phyloP scores from a whole-genome alignment of 2,329 filamentous ascomycete species.

The Fusarium torulosum region DNA sequence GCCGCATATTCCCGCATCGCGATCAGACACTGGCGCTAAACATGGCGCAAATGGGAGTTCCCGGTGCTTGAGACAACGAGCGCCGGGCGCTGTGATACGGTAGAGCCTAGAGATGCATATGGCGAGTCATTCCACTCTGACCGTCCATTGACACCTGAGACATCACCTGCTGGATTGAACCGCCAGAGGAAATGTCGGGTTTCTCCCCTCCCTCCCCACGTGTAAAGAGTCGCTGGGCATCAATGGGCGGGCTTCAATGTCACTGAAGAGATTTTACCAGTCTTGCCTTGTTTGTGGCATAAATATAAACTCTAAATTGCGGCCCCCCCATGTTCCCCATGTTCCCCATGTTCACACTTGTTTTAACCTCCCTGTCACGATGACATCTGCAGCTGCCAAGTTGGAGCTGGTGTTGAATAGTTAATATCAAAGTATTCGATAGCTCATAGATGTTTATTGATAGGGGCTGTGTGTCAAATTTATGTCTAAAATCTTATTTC shows the following conservation, averaged over 20 bases:
- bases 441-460: slow-evolving; percentile 1
- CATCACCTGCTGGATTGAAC: neutral
- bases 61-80: neutral
- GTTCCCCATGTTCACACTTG: neutral
- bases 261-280: neutral
- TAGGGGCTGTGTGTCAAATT: neutral
- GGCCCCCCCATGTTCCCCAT: neutral
- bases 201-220: neutral
- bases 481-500: slow-evolving; percentile 2
- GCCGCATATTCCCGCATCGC: neutral
- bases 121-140: slow-evolving; percentile 11
- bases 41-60: neutral
- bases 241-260: neutral
- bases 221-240: neutral
- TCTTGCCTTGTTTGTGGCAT: neutral
- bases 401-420: neutral
- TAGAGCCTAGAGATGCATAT: neutral
- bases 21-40: neutral
- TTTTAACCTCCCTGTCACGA: neutral
- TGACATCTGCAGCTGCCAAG: slow-evolving; percentile 8
- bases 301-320: slow-evolving; percentile 19
- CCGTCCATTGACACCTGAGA: neutral
- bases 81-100: neutral
- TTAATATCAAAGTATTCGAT: neutral
- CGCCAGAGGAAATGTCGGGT: too few relatives aligned